Base-by-base conservation (phyloP, 2,329 filamentous ascomycete genomes). In the Ophiocordyceps camponoti-leonardi region DNA sequence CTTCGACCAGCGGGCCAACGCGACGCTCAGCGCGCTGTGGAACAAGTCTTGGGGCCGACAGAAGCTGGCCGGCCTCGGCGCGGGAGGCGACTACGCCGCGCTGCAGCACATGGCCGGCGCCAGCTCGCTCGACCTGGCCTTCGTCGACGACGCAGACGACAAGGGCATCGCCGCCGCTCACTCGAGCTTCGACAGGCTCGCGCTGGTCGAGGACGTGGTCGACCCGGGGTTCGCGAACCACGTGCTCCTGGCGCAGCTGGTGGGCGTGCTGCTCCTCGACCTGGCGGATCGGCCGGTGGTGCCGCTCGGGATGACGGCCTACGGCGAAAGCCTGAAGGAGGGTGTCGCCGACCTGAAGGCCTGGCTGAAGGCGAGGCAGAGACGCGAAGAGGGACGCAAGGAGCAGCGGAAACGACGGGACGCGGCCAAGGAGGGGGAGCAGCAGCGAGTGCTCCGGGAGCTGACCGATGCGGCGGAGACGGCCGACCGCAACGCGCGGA, bases 71-170 rank as follows among this genome's bases (percentile, higher is more conserved):
- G 75, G 77, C 2, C 70, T 93, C 0, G 86, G 81, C 13, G 79
- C 79, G 5, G 80, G 75, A 11, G 83, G 86, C 52, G 92, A 96
- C 61, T 92, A 86, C 54, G 83, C 87, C 3, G 79, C 87, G 2
- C 98, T 96, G 61, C 90, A 94, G 62, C 77, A 90, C 58, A 84
- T 96, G 44, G 86, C 86, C 1, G 92, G 92, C 45, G 87, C 80
- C 8, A 90, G 86, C 41, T 88, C 84, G 12, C 69, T 98, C 46
- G 87, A 96, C 59, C 76, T 98, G 51, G 73, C 77, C 26, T 96
- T 98, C 57, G 55, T 67, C 35, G 83, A 83, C 41, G 67, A 73
- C 8, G n/a, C 18, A 18, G 35, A 19, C 35, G 4, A 18, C n/a
- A 39, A 39, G 35, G 62, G 67, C 12, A 82, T 74, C 54, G 86